phyloP scores from a whole-genome alignment of 768 basidiomycete species.

The Naganishia friedmannii region DNA sequence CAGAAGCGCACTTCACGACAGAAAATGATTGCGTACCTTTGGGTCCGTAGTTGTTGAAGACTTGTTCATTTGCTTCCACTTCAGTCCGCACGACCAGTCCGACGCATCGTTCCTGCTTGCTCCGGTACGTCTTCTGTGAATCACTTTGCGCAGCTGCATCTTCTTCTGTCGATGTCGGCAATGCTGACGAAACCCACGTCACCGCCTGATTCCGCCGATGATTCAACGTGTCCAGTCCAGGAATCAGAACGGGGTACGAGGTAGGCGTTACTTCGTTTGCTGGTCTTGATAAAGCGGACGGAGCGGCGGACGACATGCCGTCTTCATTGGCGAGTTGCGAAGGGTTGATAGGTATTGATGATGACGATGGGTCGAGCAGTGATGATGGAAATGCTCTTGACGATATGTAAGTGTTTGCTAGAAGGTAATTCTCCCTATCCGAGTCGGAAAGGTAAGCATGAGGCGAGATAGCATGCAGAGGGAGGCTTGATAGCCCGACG shows the following conservation, averaged over 20 bases:
- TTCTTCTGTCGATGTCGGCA: constrained; percentile 1
- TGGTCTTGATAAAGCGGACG: constrained; percentile 3
- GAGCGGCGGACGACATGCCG: neutral
- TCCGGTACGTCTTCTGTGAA: neutral
- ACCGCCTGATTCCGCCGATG: constrained; percentile 72
- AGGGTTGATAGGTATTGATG: constrained; percentile 11
- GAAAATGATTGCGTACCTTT: constrained; percentile 56
- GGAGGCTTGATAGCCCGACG: neutral
- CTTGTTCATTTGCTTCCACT: constrained; percentile 57
- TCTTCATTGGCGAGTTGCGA: constrained; percentile 5
- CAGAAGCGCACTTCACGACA: neutral
- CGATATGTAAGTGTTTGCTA: constrained; percentile 25
- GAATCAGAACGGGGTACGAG: constrained; percentile 20
- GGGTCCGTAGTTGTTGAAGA: constrained; percentile 88
- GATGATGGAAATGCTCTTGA: constrained; percentile 32
- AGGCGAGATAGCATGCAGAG: neutral
- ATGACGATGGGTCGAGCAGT: constrained; percentile 13
- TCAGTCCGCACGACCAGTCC: constrained; percentile 63
- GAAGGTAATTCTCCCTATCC: constrained; percentile 15
- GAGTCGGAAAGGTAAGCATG: neutral
- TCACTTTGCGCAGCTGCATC: neutral
- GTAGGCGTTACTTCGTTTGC: constrained; percentile 9
- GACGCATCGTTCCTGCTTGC: constrained; percentile 54
- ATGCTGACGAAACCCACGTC: constrained; percentile 65
- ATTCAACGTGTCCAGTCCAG: constrained; percentile 8